These are phyloP conservation scores for Plasmopara viticola DNA, from an alignment of 352 stramenopile species.

Conservation along the genomic window DNA sequence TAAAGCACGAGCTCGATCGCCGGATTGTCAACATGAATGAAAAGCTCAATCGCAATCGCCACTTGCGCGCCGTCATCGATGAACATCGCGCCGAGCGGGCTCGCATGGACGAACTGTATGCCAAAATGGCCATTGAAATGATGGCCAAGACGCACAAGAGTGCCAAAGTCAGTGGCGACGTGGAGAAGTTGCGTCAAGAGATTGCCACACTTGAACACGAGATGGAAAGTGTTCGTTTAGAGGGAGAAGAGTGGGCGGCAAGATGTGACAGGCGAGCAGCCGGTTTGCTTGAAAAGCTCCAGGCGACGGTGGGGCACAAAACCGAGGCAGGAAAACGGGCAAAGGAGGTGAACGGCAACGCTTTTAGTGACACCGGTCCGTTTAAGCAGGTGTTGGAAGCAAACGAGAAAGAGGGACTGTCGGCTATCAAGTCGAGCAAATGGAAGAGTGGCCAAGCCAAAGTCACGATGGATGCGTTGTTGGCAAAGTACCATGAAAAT, in stretches of 20 bases:
- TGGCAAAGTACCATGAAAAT: constrained; percentile 80
- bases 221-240: constrained; percentile 45
- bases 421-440: constrained; percentile 45
- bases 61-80: constrained; percentile 57
- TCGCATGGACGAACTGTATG: constrained; percentile 69
- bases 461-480: constrained; percentile 46
- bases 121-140: constrained; percentile 59
- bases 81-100: constrained; percentile 59
- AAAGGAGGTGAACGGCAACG: constrained; percentile 59
- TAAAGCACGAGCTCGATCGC: constrained; percentile 79
- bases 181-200: constrained; percentile 53
- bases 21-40: constrained; percentile 83
- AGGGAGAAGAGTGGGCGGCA: constrained; percentile 57
- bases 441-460: constrained; percentile 71
- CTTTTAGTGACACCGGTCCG: constrained; percentile 63
- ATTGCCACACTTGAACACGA: constrained; percentile 47
- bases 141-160: constrained; percentile 57
- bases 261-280: constrained; percentile 48
- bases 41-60: constrained; percentile 59
- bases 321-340: constrained; percentile 45
- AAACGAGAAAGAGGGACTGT: constrained; percentile 48
- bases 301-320: constrained; percentile 56
- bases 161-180: constrained; percentile 31
- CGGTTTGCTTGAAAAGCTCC: constrained; percentile 57
- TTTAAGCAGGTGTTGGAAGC: constrained; percentile 47